Base-by-base conservation (phyloP, 306 rosid genomes). In the Acacia melanoxylon region DNA sequence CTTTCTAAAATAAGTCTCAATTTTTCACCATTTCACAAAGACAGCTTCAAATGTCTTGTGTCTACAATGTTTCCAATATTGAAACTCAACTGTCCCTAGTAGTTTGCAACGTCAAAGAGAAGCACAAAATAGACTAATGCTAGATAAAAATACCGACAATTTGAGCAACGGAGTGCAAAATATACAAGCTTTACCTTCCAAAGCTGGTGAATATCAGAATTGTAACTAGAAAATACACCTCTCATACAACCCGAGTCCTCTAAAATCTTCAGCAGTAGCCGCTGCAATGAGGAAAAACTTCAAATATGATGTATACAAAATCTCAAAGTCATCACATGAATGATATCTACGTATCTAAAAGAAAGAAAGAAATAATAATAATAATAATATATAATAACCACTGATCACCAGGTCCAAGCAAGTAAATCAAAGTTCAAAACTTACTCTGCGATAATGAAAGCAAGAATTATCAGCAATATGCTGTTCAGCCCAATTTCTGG, bases 401-500 rank as follows among this genome's bases (percentile, higher is more conserved):
- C 12, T 74, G 37, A 33, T 7, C 46, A 74, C 42, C 69, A 80
- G 52, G 59, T 80, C 58, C 81, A 81, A 78, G 80, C 61, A 12
- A 20, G 68, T 41, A 70, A 67, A 71, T 72, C 71, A 74, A 83
- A 74, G 25, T 10, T 41, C 33, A 10, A 69, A 41, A 83, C 99
- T 90, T 87, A 95, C 99, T 83, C 92, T 85, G 74, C 92, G 95
- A 81, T 88, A 93, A 74, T 95, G 98, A 79, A 88, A 93, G 91
- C 98, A 92, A 75, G 92, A 86, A 86, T 83, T 85, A 86, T 95
- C 98, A 78, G 98, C 90, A 88, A 92, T 87, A 66, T 95, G 97
- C 79, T 87, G 83, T n/a, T 82, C 89, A 8, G 94, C 97, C 98
- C 98, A 93, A 59, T 81, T 76, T 92, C 88, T 89, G 75, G 90